Conservation (phyloP, 2,329 filamentous ascomycete genomes). For the Xylariaceae sp. region DNA sequence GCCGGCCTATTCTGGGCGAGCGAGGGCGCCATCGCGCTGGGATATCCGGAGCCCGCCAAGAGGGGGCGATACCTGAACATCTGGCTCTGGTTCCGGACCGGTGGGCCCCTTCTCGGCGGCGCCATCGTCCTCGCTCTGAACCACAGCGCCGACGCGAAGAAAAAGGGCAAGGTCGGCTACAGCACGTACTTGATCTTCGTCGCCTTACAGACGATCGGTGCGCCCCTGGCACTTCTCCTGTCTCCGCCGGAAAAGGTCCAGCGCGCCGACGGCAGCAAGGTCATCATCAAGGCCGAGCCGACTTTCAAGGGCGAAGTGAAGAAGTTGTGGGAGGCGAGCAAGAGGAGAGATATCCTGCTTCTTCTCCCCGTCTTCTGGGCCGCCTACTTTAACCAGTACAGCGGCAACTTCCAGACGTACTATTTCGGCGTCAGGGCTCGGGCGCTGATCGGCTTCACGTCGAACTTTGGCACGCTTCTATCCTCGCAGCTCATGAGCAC, state of each 20-base stretch:
- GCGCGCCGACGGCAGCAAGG: constrained; percentile 68
- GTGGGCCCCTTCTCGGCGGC: constrained; percentile 69
- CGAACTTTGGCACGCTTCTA: constrained; percentile 70
- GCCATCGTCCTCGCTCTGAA: constrained; percentile 76
- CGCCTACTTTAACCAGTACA: constrained; percentile 57
- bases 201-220: constrained; percentile 69
- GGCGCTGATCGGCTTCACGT: constrained; percentile 73
- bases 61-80: constrained; percentile 70
- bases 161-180: constrained; percentile 67
- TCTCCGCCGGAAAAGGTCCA: constrained; percentile 68
- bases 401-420: constrained; percentile 58
- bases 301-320: constrained; percentile 64
- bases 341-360: constrained; percentile 74
- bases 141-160: constrained; percentile 56
- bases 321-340: constrained; percentile 66
- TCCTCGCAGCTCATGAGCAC: constrained; percentile 62
- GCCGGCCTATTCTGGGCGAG: constrained; percentile 80
- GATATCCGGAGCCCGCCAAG: constrained; percentile 74
- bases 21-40: constrained; percentile 74
- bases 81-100: constrained; percentile 67
- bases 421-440: constrained; percentile 76
- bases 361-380: constrained; percentile 77
- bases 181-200: constrained; percentile 75
- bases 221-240: constrained; percentile 67
- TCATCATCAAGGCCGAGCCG: constrained; percentile 67